phyloP scores from a whole-genome alignment of 1,284 basidiomycete genomes.

The Crucibulum parvulum region DNA sequence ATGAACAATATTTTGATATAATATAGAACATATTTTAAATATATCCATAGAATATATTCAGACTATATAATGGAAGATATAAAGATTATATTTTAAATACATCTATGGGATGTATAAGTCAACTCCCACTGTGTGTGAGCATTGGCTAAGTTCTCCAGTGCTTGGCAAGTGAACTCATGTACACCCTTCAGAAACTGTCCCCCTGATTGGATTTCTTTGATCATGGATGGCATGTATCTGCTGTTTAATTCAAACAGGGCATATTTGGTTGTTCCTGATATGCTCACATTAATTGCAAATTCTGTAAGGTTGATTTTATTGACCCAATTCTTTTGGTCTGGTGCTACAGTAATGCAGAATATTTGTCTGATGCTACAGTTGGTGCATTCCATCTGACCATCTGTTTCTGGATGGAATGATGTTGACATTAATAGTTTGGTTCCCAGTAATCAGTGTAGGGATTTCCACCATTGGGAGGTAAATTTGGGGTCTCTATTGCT shows the following conservation, averaged over 20 bases:
- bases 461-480: conserved; percentile 39
- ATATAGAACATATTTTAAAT: no score
- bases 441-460: conserved; percentile 36
- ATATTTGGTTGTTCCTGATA: not conserved
- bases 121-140: no score
- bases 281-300: not conserved
- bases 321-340: not conserved
- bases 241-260: not conserved
- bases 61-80: no score
- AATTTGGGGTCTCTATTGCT: conserved; percentile 41
- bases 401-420: conserved; percentile 50
- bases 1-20: no score
- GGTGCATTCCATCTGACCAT: conserved; percentile 37
- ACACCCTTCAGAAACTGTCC: no score
- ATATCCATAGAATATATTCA: no score
- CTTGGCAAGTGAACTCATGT: no score
- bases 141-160: no score
- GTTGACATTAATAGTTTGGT: conserved; percentile 46
- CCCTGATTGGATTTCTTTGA: not conserved
- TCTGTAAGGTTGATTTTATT: not conserved
- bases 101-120: no score
- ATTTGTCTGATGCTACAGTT: conserved; percentile 31
- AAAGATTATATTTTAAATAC: no score
- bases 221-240: not conserved
- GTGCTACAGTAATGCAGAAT: conserved; percentile 3